Evolutionary conservation across 257 asterid genomes (phyloP).

Genomic region (Solanum etuberosum): DNA sequence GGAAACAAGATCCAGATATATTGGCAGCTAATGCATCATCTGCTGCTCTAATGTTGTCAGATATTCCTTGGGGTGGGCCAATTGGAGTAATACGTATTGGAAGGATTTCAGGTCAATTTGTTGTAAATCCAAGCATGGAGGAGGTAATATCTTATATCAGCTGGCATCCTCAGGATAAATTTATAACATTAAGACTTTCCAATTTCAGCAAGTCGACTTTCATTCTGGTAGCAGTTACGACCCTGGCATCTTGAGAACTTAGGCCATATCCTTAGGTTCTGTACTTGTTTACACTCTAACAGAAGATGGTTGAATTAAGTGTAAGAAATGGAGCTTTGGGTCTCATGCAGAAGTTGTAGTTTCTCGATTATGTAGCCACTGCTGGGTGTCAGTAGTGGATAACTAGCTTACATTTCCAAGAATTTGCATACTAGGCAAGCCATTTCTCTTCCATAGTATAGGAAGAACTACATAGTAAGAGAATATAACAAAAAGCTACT

Average conservation of each 20-base stretch:
- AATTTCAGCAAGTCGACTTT: neutral
- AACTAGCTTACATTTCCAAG: neutral
- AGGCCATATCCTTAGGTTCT: neutral
- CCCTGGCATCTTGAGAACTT: neutral
- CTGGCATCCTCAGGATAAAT: neutral
- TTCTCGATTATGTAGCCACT: neutral
- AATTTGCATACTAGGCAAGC: too few relatives aligned
- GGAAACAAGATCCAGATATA: conserved; percentile 89
- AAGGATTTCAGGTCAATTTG: conserved; percentile 65
- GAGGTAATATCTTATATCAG: conserved; percentile 41
- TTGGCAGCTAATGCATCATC: conserved; percentile 96
- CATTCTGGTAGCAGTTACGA: neutral
- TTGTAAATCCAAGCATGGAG: conserved; percentile 87
- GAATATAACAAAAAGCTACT: neutral
- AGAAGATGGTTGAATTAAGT: neutral
- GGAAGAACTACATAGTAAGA: neutral
- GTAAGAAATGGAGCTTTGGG: neutral
- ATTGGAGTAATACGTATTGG: conserved; percentile 88
- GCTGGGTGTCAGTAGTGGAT: neutral
- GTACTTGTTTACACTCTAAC: neutral
- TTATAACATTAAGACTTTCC: neutral
- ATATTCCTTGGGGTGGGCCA: conserved; percentile 97
- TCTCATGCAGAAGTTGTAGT: neutral
- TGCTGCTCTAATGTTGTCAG: conserved; percentile 91
- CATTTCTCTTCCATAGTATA: too few relatives aligned